Percentiles rank a stretch among this genome's conserved stretches.
Evolutionary conservation across 1,284 basidiomycete species (phyloP).

Genomic region (Cystobasidium sp.): DNA sequence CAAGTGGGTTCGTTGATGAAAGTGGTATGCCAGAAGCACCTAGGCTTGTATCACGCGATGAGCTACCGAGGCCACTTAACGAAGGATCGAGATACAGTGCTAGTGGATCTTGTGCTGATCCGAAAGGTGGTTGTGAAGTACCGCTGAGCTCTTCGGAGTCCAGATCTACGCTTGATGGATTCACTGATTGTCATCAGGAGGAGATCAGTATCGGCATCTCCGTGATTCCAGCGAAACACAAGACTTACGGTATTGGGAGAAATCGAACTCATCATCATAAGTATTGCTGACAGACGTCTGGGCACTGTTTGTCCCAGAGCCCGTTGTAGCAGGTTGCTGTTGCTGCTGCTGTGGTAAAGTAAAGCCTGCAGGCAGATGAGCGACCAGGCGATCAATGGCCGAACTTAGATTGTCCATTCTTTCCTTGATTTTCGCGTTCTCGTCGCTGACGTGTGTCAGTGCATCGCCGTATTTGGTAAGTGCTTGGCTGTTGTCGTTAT

Average conservation of each 20-base stretch:
- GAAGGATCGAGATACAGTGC: slow-evolving; percentile 18
- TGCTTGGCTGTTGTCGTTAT: slow-evolving; percentile 27
- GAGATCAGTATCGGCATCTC: not conserved
- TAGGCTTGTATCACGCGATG: not conserved
- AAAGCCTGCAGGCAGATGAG: slow-evolving; percentile 32
- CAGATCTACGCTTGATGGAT: slow-evolving; percentile 8
- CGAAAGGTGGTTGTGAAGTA: not conserved
- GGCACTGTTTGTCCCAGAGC: too few species aligned
- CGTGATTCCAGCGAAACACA: not conserved
- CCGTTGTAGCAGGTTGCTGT: not conserved
- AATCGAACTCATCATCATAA: slow-evolving; percentile 41
- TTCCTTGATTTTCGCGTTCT: slow-evolving; percentile 33
- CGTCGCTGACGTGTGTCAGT: slow-evolving; percentile 16
- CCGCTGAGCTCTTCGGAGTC: slow-evolving; percentile 2
- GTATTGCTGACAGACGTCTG: slow-evolving; percentile 1
- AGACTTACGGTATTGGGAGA: slow-evolving; percentile 38
- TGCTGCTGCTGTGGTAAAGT: not conserved
- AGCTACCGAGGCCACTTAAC: not conserved
- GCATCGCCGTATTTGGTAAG: slow-evolving; percentile 39
- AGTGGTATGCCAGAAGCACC: slow-evolving; percentile 7
- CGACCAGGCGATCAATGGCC: slow-evolving; percentile 32
- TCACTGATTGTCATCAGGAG: not conserved
- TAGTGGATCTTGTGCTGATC: slow-evolving; percentile 9
- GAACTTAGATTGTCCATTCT: slow-evolving; percentile 32
- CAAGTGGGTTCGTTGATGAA: not conserved